Evolutionary conservation across 2,329 filamentous ascomycete species (phyloP), one percentile per base, ranked within the genome.

Genomic region (Cladorrhinum sp.): DNA sequence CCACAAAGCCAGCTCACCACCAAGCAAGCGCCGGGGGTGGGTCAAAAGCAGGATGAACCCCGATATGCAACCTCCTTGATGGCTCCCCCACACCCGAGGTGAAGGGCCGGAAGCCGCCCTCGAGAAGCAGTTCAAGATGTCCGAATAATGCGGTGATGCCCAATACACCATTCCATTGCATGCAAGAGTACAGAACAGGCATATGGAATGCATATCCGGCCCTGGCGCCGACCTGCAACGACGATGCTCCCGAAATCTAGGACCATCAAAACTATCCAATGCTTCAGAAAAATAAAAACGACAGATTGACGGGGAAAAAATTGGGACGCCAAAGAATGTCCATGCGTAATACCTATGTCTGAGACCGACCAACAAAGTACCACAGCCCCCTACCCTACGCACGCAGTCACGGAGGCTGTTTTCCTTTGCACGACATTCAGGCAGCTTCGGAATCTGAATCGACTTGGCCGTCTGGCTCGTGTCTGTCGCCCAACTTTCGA

Each of bases 81-180:
- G 62, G 61, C 61, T 51, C 61, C 42, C 58, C 51, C 54, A 56
- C 57, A 59, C 26, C 52, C 55, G 60, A 64, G 62, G 60, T 66
- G 60, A 59, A 62, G 57, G 59, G 48, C 18, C 16, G 24, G 33
- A 57, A 48, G 46, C 54, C 55, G 53, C 21, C 30, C 53, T 18
- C 12, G 42, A 39, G 55, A 26, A 49, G 21, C 52, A 64, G 57
- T 42, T 60, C 56, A 62, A 59, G 42, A 51, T 48, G 57, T 33
- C 61, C 46, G 53, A 56, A 24, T 46, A 21, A 65, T 68, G 67
- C 64, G 65, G 64, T 66, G 65, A 62, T 67, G 65, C 65, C 65
- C 64, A 66, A 67, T 57, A 60, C 50, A 46, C 21, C 36, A 20
- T 28, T 24, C 39, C 39, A 24, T 59, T 26, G 57, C 61, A 63